phyloP scores from a whole-genome alignment of 2,329 filamentous ascomycete genomes.

The Pestalotiopsis sp. region DNA sequence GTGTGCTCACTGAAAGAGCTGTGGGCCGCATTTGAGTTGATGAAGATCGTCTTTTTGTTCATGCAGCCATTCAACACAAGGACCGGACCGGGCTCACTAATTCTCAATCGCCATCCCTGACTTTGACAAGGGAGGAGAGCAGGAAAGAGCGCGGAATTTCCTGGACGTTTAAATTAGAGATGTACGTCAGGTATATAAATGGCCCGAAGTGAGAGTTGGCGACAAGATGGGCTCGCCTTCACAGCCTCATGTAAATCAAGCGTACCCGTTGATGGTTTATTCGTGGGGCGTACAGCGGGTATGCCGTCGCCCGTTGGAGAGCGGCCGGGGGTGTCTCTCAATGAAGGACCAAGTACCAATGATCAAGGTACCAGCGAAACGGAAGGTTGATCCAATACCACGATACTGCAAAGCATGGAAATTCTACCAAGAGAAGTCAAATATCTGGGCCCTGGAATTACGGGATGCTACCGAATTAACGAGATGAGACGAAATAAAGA shows the following conservation, averaged over 20 bases:
- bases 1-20: neutral
- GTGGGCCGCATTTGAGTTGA: slow-evolving; percentile 1
- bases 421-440: neutral
- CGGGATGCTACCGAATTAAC: neutral
- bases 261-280: neutral
- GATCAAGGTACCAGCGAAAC: neutral
- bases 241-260: neutral
- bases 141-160: neutral
- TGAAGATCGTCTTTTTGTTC: neutral
- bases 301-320: neutral
- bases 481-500: slow-evolving; percentile 1
- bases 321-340: neutral
- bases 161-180: neutral
- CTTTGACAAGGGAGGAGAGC: neutral
- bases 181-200: neutral
- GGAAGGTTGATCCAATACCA: neutral
- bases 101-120: neutral
- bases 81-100: neutral
- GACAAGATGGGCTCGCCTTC: neutral
- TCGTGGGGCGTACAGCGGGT: neutral
- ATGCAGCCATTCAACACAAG: neutral
- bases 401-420: neutral
- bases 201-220: neutral
- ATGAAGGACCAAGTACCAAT: neutral
- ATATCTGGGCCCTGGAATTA: neutral